Evolutionary conservation across 352 stramenopile genomes (phyloP).

Genomic region (Globisporangium carolinianum): DNA sequence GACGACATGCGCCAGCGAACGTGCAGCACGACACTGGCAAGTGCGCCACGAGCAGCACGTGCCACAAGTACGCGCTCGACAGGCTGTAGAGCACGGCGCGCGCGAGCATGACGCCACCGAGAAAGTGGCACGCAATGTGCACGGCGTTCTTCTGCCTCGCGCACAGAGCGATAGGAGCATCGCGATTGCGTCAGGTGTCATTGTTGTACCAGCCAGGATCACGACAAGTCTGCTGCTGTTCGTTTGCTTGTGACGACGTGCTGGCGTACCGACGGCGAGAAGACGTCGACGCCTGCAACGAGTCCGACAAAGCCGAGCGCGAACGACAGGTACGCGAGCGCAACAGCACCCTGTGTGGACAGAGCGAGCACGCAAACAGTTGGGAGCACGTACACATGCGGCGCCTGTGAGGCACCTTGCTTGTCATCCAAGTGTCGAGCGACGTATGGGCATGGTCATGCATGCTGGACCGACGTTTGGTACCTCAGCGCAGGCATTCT

Average conservation of each 20-base stretch:
- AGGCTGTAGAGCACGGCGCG: conserved; percentile 40
- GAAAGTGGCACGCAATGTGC: conserved; percentile 49
- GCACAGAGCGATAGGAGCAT: neutral
- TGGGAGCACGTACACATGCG: no score
- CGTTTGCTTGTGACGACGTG: neutral
- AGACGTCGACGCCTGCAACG: conserved; percentile 42
- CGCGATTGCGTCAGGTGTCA: no score
- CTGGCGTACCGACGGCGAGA: conserved; percentile 29
- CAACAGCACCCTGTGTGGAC: conserved; percentile 13
- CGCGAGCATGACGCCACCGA: conserved; percentile 54
- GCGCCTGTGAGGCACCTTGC: no score
- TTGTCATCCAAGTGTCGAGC: no score
- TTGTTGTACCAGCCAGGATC: no score
- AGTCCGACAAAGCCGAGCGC: conserved; percentile 24
- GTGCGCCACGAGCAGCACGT: conserved; percentile 28
- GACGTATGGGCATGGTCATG: no score
- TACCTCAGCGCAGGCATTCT: no score
- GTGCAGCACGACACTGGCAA: conserved; percentile 26
- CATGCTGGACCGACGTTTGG: no score
- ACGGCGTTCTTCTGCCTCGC: conserved; percentile 36
- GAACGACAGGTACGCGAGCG: conserved; percentile 38
- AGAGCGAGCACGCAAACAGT: no score
- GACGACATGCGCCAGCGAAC: conserved; percentile 15
- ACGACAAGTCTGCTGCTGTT: no score
- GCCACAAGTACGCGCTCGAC: conserved; percentile 40